Base-by-base conservation (phyloP, 495 filamentous ascomycete genomes). In the Penicillium arizonense region DNA sequence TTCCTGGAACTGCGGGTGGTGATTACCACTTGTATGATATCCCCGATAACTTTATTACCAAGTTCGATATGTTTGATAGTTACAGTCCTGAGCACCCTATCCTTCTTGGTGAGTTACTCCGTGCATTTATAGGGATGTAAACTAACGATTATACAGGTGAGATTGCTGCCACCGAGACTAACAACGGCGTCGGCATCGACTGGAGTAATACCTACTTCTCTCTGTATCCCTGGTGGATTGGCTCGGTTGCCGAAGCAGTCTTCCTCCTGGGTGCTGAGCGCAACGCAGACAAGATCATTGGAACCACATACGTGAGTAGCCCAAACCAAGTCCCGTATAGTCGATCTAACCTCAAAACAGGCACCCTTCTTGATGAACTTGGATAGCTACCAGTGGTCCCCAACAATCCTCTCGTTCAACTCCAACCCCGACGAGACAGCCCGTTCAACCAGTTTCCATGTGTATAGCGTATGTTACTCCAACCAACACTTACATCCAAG, bases 201-300 rank as follows among this genome's bases (percentile, higher is more conserved):
- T 65, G 64, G 59, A 51, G 56, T 6, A 42, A 64, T 13, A 57
- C 58, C 61, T 58, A 69, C 54, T 68, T 66, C 47, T 62, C 64
- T 14, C n/a, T 59, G 36, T 87, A 85, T 77, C 77, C 61, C 75
- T 85, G 54, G 75, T 71, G 64, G 66, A 62, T 64, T 33, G 68
- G 47, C 11, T 58, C 79, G 12, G 77, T 88, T n/a, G 73, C 73
- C 16, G 87, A 90, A 56, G 85, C 83, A 4, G 80, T 89, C 36
- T 87, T 80, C 56, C 71, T 87, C 11, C 61, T 90, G 40, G 85
- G 83, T 16, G 77, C 80, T 12, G 87, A 90, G 68, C 76, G 84
- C 10, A 89, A 89, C 58, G 72, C 78, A 1, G 79, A 86, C 67
- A 70, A 65, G 44, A 63, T 77, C 18, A 68, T 75, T 13, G 63